Conservation (phyloP, 2,329 filamentous ascomycete species). For the Penicillium sp. region DNA sequence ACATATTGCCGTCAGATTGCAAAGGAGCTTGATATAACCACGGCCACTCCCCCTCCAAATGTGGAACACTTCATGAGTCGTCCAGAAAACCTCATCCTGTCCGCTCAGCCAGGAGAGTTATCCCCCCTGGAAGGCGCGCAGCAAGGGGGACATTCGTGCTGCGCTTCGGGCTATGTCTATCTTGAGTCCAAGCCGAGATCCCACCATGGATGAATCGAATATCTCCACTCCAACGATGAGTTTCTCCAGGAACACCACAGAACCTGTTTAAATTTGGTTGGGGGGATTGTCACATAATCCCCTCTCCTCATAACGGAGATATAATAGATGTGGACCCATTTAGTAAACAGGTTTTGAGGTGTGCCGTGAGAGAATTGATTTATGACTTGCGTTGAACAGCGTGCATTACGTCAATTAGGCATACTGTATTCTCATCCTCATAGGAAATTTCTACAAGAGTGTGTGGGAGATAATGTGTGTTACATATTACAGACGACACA, state of each 20-base stretch:
- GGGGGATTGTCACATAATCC: not conserved
- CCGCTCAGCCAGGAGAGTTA: slow-evolving; percentile 48
- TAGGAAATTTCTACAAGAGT: no score
- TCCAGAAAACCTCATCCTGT: slow-evolving; percentile 39
- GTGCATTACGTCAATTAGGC: no score
- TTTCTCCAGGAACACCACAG: not conserved
- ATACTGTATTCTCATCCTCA: no score
- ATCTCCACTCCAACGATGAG: not conserved
- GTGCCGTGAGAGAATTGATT: not conserved
- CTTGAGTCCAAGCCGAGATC: not conserved
- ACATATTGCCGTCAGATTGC: slow-evolving; percentile 74
- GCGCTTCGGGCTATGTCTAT: slow-evolving; percentile 42
- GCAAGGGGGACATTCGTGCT: slow-evolving; percentile 48
- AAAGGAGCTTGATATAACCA: slow-evolving; percentile 72
- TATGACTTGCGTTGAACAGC: no score
- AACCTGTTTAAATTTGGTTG: not conserved
- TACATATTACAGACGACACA: no score
- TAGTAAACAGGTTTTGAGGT: not conserved
- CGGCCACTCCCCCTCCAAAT: slow-evolving; percentile 56
- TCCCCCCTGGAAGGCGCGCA: slow-evolving; percentile 50
- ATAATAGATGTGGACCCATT: not conserved
- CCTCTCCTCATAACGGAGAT: not conserved
- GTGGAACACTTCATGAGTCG: slow-evolving; percentile 49
- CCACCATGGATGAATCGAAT: not conserved
- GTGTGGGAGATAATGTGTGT: no score